phyloP scores from a whole-genome alignment of 2,329 filamentous ascomycete species.

The Penicillium glabrum region DNA sequence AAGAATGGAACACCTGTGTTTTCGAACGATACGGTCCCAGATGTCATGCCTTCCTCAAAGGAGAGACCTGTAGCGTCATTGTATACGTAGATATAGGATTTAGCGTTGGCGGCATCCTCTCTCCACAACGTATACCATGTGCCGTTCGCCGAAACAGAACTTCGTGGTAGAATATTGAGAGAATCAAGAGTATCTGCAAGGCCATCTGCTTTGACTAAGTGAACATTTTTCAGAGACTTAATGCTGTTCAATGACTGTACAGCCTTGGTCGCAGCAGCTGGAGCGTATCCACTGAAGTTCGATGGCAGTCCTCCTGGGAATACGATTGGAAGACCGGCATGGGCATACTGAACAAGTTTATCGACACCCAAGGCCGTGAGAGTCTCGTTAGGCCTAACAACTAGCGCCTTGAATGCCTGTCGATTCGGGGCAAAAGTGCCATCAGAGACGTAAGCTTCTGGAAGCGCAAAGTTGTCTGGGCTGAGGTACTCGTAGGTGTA shows the following conservation, averaged over 20 bases:
- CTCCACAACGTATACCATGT: conserved; percentile 31
- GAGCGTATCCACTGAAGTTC: conserved; percentile 1
- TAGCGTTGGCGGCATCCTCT: conserved; percentile 2
- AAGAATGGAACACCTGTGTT: conserved; percentile 30
- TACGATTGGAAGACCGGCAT: conserved; percentile 41
- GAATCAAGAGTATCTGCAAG: conserved; percentile 25
- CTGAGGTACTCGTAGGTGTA: conserved; percentile 48
- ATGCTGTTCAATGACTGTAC: background rate
- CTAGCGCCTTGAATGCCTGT: conserved; percentile 46
- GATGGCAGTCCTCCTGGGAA: background rate
- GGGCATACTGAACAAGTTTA: conserved; percentile 36
- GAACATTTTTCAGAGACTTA: background rate
- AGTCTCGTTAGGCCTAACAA: conserved; percentile 39
- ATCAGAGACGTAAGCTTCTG: conserved; percentile 38
- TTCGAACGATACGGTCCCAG: background rate
- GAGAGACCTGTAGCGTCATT: conserved; percentile 4
- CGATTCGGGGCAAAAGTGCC: conserved; percentile 39
- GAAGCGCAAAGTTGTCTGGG: conserved; percentile 46
- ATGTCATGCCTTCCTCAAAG: background rate
- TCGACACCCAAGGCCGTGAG: conserved; percentile 37
- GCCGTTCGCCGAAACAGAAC: conserved; percentile 28
- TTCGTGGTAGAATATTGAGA: conserved; percentile 31
- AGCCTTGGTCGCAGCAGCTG: background rate
- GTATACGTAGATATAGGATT: conserved; percentile 8
- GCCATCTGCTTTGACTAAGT: background rate